phyloP scores from a whole-genome alignment of 2,329 filamentous ascomycete genomes.

The Coleophoma cylindrospora region DNA sequence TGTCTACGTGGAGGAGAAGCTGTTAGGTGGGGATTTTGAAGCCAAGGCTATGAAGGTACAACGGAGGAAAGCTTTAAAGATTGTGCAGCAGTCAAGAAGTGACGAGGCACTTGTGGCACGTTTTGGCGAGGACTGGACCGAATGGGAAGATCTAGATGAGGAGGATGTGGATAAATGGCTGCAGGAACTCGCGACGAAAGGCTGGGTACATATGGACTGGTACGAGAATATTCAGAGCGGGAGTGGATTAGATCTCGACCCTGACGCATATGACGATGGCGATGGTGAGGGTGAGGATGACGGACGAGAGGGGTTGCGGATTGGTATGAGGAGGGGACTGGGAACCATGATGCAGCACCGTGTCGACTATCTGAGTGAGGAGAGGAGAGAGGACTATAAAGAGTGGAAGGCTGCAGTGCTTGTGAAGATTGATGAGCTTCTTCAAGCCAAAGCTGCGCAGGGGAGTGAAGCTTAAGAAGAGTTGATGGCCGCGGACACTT shows the following conservation, averaged over 20 bases:
- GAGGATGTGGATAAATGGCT: conserved; percentile 60
- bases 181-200: conserved; percentile 42
- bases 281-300: conserved; percentile 22
- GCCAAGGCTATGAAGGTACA: conserved; percentile 39
- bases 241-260: conserved; percentile 5
- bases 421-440: conserved; percentile 44
- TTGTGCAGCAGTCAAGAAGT: conserved; percentile 31
- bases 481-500: too few relatives aligned
- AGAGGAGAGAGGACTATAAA: conserved; percentile 54
- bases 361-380: conserved; percentile 66
- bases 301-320: conserved; percentile 11
- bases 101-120: conserved; percentile 37
- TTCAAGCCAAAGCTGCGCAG: neutral
- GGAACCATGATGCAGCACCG: conserved; percentile 70
- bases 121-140: conserved; percentile 45
- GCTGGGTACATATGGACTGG: conserved; percentile 49
- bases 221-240: conserved; percentile 49
- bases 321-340: conserved; percentile 12
- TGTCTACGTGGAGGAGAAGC: conserved; percentile 51
- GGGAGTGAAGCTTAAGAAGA: too few relatives aligned
- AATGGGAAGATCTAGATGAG: conserved; percentile 42
- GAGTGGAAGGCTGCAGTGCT: conserved; percentile 61
- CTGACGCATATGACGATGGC: conserved; percentile 5
- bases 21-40: conserved; percentile 30
- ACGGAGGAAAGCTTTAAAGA: conserved; percentile 41